Percentiles rank a stretch among this genome's conserved stretches.
These are phyloP conservation scores for Eragrostis curvula DNA, from an alignment of 176 grass and related monocot species.

Conservation along the genomic window DNA sequence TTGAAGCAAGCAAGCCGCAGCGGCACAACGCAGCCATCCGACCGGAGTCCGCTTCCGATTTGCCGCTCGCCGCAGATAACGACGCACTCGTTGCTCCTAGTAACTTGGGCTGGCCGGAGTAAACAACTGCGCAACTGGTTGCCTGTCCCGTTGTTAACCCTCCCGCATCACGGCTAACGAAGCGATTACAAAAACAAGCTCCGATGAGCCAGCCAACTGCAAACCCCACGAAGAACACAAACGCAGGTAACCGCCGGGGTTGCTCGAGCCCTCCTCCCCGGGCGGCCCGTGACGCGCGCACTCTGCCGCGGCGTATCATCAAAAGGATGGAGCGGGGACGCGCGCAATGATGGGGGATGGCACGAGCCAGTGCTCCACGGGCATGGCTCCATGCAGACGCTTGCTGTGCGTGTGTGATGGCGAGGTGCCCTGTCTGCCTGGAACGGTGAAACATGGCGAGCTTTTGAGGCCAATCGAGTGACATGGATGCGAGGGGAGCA, in stretches of 20 bases:
- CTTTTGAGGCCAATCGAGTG: not conserved
- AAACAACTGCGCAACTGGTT: not conserved
- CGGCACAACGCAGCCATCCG: not conserved
- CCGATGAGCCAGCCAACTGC: not conserved
- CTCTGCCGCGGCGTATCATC: not conserved
- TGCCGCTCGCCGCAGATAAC: slow-evolving; percentile 1
- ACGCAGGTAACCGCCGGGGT: too few species aligned
- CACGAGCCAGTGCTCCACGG: not conserved
- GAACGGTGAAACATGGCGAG: slow-evolving; percentile 9
- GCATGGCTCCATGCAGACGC: not conserved
- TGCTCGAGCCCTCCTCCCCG: not conserved
- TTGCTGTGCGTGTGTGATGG: not conserved
- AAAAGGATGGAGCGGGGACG: slow-evolving; percentile 20
- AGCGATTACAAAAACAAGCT: not conserved
- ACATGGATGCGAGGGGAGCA: not conserved
- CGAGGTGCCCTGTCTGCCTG: not conserved
- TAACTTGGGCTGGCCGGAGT: slow-evolving; percentile 35
- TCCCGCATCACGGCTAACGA: not conserved
- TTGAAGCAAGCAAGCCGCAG: too few species aligned
- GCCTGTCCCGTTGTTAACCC: not conserved
- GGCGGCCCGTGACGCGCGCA: not conserved
- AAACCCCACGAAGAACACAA: not conserved
- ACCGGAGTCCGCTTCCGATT: not conserved
- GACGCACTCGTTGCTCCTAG: not conserved
- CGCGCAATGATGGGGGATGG: slow-evolving; percentile 28